Conservation (phyloP, 768 basidiomycete species). For the Saitozyma sp. region DNA sequence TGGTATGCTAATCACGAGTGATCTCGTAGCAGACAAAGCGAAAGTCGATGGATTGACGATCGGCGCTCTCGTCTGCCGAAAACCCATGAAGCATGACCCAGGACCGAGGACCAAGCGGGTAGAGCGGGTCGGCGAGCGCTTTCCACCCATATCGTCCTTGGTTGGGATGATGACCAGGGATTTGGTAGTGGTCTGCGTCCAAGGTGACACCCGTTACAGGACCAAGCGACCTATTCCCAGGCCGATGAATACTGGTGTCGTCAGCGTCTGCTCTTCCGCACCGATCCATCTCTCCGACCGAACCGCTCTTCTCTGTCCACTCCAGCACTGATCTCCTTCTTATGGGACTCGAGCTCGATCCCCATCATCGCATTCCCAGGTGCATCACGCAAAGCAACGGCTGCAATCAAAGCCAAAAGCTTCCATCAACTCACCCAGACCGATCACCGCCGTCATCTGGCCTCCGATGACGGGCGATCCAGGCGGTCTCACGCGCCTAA, state of each 20-base stretch:
- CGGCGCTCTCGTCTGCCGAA: too few relatives aligned
- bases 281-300: too few relatives aligned
- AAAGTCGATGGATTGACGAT: too few relatives aligned
- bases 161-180: too few relatives aligned
- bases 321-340: not conserved
- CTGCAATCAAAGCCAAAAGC: not conserved
- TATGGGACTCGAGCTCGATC: not conserved
- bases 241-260: constrained; percentile 16
- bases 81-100: too few relatives aligned
- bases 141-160: too few relatives aligned
- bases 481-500: constrained; percentile 23
- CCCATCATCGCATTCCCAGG: not conserved
- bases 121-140: too few relatives aligned
- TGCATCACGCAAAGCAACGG: too few relatives aligned
- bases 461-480: constrained; percentile 27
- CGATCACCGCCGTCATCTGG: constrained; percentile 31
- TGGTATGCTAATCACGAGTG: too few relatives aligned
- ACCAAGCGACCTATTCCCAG: constrained; percentile 20
- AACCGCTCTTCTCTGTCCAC: not conserved
- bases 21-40: too few relatives aligned
- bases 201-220: not conserved
- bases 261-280: not conserved
- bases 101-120: too few relatives aligned
- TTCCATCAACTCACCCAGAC: constrained; percentile 29
- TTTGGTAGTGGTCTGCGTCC: too few relatives aligned